These are phyloP conservation scores for Lunularia cruciata DNA, from an alignment of 225 moss, liverwort and hornwort genomes.

Conservation along the genomic window DNA sequence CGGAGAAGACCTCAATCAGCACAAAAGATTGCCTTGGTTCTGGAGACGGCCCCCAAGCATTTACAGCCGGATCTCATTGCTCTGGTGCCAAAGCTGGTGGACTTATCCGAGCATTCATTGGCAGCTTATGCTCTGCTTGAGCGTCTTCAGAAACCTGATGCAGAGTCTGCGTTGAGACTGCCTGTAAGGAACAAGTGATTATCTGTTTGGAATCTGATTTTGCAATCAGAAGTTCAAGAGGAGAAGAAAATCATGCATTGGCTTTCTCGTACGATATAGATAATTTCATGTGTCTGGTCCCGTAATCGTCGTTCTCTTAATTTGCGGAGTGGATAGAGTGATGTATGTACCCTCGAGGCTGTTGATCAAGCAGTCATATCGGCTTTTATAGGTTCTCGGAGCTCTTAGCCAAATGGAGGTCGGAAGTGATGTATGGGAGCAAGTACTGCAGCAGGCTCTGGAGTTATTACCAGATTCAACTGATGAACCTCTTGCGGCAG, in stretches of 20 bases:
- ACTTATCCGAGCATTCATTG: constrained; percentile 92
- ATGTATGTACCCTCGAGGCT: too few relatives aligned
- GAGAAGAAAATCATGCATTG: too few relatives aligned
- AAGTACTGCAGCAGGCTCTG: constrained; percentile 90
- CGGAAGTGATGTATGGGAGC: constrained; percentile 94
- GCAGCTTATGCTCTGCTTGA: constrained; percentile 92
- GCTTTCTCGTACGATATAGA: too few relatives aligned
- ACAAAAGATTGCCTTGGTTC: constrained; percentile 95
- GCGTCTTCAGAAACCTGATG: constrained; percentile 87
- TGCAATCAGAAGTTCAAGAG: too few relatives aligned
- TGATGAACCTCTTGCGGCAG: constrained; percentile 92
- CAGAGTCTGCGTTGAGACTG: constrained; percentile 81
- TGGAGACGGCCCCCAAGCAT: constrained; percentile 99
- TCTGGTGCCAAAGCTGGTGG: constrained; percentile 99
- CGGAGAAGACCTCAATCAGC: constrained; percentile 96
- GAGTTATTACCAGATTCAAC: constrained; percentile 88
- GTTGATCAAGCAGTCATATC: too few relatives aligned
- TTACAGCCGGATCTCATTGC: constrained; percentile 98
- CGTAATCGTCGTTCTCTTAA: not conserved
- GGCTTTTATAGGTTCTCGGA: constrained; percentile 79
- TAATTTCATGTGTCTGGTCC: too few relatives aligned
- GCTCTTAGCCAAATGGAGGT: constrained; percentile 98
- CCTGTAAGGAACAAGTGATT: constrained; percentile 73
- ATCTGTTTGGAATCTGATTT: constrained; percentile 52
- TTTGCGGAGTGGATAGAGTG: too few relatives aligned